Evolutionary conservation across 257 asterid genomes (phyloP), one percentile per base, ranked within the genome.

Genomic region (Datura wrightii): DNA sequence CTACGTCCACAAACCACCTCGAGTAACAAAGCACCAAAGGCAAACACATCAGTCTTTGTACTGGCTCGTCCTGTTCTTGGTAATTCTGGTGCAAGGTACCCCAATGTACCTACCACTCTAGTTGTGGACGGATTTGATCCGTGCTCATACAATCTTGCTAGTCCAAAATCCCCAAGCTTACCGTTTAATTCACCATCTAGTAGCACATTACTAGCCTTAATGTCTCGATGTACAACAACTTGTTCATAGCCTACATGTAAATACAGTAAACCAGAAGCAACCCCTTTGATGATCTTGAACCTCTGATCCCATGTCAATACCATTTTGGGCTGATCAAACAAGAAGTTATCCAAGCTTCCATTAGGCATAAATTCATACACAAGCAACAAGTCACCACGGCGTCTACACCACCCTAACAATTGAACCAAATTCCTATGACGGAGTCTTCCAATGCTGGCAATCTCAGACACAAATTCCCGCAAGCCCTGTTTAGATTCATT

Each of bases 361-460:
- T 88, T 87, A 76, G 85, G 90, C 90, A 90, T 88, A 86, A 86
- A 91, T 8, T 91, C 94, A 36, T 91, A 88, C 13, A 91, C 94
- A 62, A 90, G 86, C 50, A 91, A 84, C 87, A 88, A 53, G 78
- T 88, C 85, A 80, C 88, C 70, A 18, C 87, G 89, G 52, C 83
- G 86, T 84, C 88, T 84, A 84, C 91, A 90, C 92, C 92, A 90
- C 8, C 94, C 92, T 58, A 87, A 82, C 76, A 91, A 67, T 42
- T 90, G 90, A 56, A 91, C 92, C 69, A 90, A 89, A 84, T 90
- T 88, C 62, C 91, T 84, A 82, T 91, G 94, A 90, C 90, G 89
- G 18, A 90, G 85, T 82, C 90, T 85, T 18, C 94, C 92, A 54
- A 91, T 86, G 76, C 89, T 91, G 9, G 89, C 76, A 83, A 91